Evolutionary conservation across 148 eudicot genomes (phyloP).

Genomic region (Arctostaphylos glauca): DNA sequence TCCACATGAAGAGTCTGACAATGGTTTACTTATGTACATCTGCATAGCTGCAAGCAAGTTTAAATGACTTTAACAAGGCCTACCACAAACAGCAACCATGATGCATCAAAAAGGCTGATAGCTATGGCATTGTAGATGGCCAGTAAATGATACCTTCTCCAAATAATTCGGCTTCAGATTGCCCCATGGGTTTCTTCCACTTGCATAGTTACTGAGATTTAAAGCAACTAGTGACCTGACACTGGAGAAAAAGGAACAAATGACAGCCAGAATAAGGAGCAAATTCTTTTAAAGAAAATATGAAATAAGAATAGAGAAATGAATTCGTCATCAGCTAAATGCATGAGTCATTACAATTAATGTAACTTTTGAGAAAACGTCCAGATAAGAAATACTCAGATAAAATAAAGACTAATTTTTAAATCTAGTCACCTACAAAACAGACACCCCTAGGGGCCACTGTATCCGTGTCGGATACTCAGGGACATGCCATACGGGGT

Average conservation of each 20-base stretch:
- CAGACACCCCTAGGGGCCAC: too few relatives aligned
- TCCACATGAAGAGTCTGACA: not conserved
- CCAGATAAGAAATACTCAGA: not conserved
- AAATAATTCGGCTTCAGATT: slow-evolving; percentile 75
- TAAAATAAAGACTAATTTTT: not conserved
- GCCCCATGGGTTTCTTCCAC: slow-evolving; percentile 99
- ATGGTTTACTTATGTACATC: not conserved
- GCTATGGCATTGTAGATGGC: not conserved
- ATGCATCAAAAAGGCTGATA: not conserved
- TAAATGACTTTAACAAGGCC: not conserved
- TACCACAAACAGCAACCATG: not conserved
- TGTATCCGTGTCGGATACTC: too few relatives aligned
- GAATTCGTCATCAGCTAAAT: not conserved
- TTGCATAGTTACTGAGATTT: slow-evolving; percentile 90
- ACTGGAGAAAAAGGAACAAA: slow-evolving; percentile 40
- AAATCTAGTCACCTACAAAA: not conserved
- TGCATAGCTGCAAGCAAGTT: not conserved
- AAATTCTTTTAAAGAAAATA: not conserved
- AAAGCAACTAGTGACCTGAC: slow-evolving; percentile 83
- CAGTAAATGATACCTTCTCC: slow-evolving; percentile 56
- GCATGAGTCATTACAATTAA: too few relatives aligned
- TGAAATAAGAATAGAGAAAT: not conserved
- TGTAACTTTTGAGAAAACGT: not conserved
- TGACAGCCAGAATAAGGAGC: not conserved
- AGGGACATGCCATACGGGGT: too few relatives aligned